phyloP scores from a whole-genome alignment of 2,329 filamentous ascomycete genomes.

The Botrytis hyacinthi region DNA sequence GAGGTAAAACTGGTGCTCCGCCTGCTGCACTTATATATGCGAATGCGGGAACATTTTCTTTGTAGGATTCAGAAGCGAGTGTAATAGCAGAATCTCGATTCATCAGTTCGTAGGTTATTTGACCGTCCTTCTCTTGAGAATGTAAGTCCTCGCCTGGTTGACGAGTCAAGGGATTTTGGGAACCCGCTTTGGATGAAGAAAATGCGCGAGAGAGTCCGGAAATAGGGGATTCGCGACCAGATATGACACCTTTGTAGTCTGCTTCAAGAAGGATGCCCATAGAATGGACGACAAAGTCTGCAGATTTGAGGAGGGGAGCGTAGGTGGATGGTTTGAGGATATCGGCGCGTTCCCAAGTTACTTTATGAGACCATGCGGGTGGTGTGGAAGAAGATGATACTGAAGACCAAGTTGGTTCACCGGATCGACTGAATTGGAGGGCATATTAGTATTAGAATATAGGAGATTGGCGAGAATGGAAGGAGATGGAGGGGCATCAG shows the following conservation, averaged over 20 bases:
- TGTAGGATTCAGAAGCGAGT: conserved; percentile 72
- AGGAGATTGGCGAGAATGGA: conserved; percentile 32
- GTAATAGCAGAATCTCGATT: conserved; percentile 87
- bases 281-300: conserved; percentile 85
- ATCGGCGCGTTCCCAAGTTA: conserved; percentile 87
- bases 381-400: conserved; percentile 66
- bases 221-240: conserved; percentile 79
- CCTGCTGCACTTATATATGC: conserved; percentile 86
- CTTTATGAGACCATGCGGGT: conserved; percentile 77
- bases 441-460: not conserved
- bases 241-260: conserved; percentile 92
- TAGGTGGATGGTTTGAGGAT: conserved; percentile 63
- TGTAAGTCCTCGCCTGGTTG: conserved; percentile 58
- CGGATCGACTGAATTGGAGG: conserved; percentile 69
- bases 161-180: conserved; percentile 67
- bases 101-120: conserved; percentile 95
- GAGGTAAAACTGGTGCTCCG: conserved; percentile 79
- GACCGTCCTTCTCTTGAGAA: conserved; percentile 65
- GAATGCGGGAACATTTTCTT: conserved; percentile 66
- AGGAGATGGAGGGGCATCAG: not conserved
- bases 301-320: conserved; percentile 76
- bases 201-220: conserved; percentile 78
- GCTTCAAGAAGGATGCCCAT: conserved; percentile 96
- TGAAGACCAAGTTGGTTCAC: conserved; percentile 79
- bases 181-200: conserved; percentile 60